These are phyloP conservation scores for Chrysopogon serrulatus DNA, from an alignment of 176 grass and related monocot genomes.

Conservation along the genomic window DNA sequence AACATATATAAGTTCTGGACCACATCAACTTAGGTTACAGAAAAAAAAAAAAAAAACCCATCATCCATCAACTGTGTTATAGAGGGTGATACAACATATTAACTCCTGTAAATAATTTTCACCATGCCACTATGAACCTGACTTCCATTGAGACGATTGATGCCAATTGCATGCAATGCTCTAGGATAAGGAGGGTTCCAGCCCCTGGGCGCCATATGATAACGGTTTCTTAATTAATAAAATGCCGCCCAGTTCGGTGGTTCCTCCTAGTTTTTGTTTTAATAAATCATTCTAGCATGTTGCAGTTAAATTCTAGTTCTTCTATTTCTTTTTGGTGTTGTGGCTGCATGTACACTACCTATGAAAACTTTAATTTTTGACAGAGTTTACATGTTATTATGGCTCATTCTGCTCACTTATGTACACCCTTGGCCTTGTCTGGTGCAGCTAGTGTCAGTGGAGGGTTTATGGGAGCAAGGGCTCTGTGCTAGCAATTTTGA, in stretches of 20 bases:
- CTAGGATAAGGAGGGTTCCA: background rate
- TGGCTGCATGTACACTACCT: background rate
- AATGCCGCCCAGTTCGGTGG: background rate
- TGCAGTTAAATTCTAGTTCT: background rate
- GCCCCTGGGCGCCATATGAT: background rate
- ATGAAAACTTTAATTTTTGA: background rate
- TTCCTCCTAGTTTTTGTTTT: background rate
- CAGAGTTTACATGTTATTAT: background rate
- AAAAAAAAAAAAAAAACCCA: background rate
- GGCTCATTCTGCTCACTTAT: background rate
- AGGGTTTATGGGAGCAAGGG: slow-evolving; percentile 72
- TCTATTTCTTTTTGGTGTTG: background rate
- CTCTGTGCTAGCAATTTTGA: slow-evolving; percentile 87
- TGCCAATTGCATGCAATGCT: background rate
- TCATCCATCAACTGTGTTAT: background rate
- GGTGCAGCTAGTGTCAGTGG: slow-evolving; percentile 60
- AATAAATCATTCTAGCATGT: background rate
- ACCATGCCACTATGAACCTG: background rate
- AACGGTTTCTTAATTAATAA: background rate
- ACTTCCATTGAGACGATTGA: background rate
- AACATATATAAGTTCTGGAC: background rate
- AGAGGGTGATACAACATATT: background rate
- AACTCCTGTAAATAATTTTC: background rate
- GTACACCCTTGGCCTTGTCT: slow-evolving; percentile 11
- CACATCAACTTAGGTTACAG: background rate